Base-by-base conservation (phyloP, 495 filamentous ascomycete species). In the Lasiosphaeria ovina region DNA sequence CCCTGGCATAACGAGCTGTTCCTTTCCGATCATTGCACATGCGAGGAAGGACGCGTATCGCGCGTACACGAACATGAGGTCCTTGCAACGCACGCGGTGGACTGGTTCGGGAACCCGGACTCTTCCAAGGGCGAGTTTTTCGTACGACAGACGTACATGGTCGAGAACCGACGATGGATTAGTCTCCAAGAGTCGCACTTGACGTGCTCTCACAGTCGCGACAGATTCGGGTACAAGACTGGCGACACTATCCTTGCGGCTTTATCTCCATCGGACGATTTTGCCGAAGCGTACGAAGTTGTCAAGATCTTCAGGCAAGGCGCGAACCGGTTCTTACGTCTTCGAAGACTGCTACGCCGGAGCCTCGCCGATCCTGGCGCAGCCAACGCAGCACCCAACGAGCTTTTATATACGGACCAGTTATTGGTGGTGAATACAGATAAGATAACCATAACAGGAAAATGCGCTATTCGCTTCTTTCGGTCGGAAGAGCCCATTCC, bases 11-110 rank as follows among this genome's bases (percentile, higher is more conserved):
- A 90, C 59, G 90, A 93, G 67, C 71, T 92, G 0, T 93, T 93
- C 66, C 72, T 93, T 8, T 89, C 87, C 0, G 84, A 91, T 63
- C 84, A 92, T 59, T 93, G 90, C 70, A 87, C 85, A 12, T 92
- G 90, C 60, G 70, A 72, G 12, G 77, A 75, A 66, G 34, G 76
- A 55, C 12, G 17, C 35, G 34, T 73, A 49, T 45, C 55, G 55
- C 69, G 77, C 35, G 75, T 87, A n/a, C 62, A 77, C 6, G 72
- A 72, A 14, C 64, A 75, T 2, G 80, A 88, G 38, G 73, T 91
- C 7, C 54, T 85, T 11, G 73, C 71, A 7, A 79, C 77, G n/a
- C 76, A 85, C 42, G 55, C 69, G 16, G 78, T 90, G 1, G 76
- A 79, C 33, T 90, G 85, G 74, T 80, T 80, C 51, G 77, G 78